phyloP scores from a whole-genome alignment of 345 rosid species.

The Litchi chinensis region DNA sequence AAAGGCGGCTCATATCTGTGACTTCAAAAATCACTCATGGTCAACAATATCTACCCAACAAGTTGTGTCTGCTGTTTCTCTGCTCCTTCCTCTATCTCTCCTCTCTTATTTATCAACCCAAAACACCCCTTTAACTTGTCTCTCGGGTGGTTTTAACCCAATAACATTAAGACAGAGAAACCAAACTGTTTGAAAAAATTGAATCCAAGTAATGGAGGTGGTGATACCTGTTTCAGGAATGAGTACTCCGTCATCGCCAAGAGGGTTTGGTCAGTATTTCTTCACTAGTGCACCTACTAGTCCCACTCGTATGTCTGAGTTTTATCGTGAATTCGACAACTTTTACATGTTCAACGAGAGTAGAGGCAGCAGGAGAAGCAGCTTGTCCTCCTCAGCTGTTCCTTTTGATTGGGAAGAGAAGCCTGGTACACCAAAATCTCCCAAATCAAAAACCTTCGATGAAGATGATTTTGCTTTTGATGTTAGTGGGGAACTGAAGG shows the following conservation, averaged over 20 bases:
- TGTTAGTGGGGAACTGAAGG: constrained; percentile 37
- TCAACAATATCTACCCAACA: constrained; percentile 44
- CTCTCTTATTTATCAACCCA: background rate
- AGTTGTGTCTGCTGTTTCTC: background rate
- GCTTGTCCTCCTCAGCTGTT: constrained; percentile 23
- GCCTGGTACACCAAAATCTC: constrained; percentile 63
- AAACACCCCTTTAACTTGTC: background rate
- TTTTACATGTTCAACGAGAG: constrained; percentile 19
- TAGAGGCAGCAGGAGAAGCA: background rate
- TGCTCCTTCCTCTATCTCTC: constrained; percentile 13
- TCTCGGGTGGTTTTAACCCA: constrained; percentile 6
- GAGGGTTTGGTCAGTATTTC: constrained; percentile 53
- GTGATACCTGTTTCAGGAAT: constrained; percentile 39
- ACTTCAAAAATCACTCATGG: constrained; percentile 16
- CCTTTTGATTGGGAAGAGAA: constrained; percentile 71
- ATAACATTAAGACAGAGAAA: background rate
- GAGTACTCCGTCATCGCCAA: constrained; percentile 76
- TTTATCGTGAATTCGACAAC: constrained; percentile 50
- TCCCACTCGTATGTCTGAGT: constrained; percentile 61
- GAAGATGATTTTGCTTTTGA: constrained; percentile 60
- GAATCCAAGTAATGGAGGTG: constrained; percentile 42
- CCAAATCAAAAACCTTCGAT: background rate
- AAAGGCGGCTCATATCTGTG: constrained; percentile 35
- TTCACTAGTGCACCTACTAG: constrained; percentile 75
- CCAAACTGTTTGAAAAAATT: background rate